Evolutionary conservation across 306 rosid species (phyloP), one percentile per base, ranked within the genome.

Genomic region (Sicyos edulis): DNA sequence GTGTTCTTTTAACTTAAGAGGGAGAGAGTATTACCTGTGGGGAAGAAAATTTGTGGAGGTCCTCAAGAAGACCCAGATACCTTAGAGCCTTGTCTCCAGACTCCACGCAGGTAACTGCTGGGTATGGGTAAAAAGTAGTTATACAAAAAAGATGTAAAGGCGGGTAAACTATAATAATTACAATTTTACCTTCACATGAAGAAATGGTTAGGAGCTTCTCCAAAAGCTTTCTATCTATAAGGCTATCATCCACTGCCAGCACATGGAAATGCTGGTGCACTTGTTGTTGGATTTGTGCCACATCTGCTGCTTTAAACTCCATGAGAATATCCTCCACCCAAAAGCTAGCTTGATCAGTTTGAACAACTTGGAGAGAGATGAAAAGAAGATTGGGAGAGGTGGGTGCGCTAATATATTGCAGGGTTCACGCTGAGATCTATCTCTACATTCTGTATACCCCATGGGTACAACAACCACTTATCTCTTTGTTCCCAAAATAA

Each of bases 1-100:
- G n/a, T n/a, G n/a, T n/a, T n/a, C n/a, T n/a, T n/a, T n/a, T 58
- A 16, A 37, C 6, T 32, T 32, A 14, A 40, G 45, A 40, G 19
- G 4, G 7, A 44, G 61, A 55, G 62, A 56, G 62, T 8, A 21
- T 56, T 54, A 82, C 91, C 88, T 86, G 81, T 45, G 63, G 73
- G 12, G 73, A 57, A 65, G 61, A 54, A 40, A 47, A 63, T 58
- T 73, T 73, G 20, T 72, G 62, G 22, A 85, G 75, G 63, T 83
- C 76, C 54, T 85, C 90, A 76, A 80, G 66, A 52, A 91, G 83
- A 9, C 97, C 89, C 78, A 95, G 79, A 79, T 87, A 95, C 80
- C 89, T 83, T 64, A 95, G 84, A 71, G 99, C 97, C 85, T 91
- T 91, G 55, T 95, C 92, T 44, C 99, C 97, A 66, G 99, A 95